Evolutionary conservation across 441 rosid genomes (phyloP).

Genomic region (Gossypium davidsonii): DNA sequence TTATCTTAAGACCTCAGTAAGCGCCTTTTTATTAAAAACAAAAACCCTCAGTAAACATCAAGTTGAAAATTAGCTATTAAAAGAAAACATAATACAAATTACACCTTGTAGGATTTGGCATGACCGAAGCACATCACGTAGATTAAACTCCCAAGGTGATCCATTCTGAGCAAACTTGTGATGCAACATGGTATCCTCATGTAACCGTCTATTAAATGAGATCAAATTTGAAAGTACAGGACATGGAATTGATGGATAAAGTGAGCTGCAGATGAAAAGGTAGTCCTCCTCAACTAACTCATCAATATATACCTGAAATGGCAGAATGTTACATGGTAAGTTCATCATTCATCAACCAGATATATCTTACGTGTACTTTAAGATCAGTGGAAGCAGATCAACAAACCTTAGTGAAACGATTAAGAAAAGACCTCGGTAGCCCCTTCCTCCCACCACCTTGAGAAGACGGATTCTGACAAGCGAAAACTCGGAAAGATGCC

Average conservation of each 20-base stretch:
- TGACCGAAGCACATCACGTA: constrained; percentile 92
- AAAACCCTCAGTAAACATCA: neutral
- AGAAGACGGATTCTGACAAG: constrained; percentile 96
- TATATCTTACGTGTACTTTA: neutral
- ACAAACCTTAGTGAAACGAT: constrained; percentile 88
- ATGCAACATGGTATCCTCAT: constrained; percentile 74
- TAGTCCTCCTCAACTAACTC: constrained; percentile 90
- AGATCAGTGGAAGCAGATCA: neutral
- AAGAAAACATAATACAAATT: constrained; percentile 13
- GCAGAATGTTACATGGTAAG: constrained; percentile 8
- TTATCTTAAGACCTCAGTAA: constrained; percentile 8
- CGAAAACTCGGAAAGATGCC: constrained; percentile 80
- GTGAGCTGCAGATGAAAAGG: constrained; percentile 72
- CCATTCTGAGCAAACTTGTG: constrained; percentile 86
- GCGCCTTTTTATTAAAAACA: neutral
- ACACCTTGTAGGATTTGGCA: constrained; percentile 80
- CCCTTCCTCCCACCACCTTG: constrained; percentile 99
- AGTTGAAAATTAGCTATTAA: neutral
- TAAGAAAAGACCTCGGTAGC: constrained; percentile 95
- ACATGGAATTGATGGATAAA: constrained; percentile 68
- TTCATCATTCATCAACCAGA: constrained; percentile 5
- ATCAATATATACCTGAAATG: constrained; percentile 80
- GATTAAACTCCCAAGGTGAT: constrained; percentile 98
- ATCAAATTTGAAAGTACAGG: constrained; percentile 69
- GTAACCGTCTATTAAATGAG: constrained; percentile 65